phyloP scores from a whole-genome alignment of 1,284 basidiomycete species.

The Tausonia pullulans region DNA sequence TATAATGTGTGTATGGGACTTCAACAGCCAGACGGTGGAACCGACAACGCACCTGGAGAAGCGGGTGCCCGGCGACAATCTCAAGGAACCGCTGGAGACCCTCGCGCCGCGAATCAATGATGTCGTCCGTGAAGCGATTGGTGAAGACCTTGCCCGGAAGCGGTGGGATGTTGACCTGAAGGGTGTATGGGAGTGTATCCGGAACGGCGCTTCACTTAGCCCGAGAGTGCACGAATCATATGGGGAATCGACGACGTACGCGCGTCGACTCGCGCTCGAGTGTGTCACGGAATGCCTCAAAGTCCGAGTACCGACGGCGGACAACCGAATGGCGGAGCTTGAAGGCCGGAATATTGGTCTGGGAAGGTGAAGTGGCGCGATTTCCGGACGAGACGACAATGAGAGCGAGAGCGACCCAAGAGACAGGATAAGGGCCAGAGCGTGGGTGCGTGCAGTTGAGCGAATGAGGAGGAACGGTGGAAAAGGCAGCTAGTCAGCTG shows the following conservation, averaged over 20 bases:
- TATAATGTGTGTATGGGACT: not conserved
- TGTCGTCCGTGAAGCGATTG: slow-evolving; percentile 93
- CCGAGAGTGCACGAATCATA: not conserved
- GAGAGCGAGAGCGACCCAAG: not conserved
- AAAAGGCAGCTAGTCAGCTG: too few species aligned
- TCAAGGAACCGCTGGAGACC: slow-evolving; percentile 91
- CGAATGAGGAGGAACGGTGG: not conserved
- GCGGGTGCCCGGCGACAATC: slow-evolving; percentile 91
- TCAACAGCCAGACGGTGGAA: not conserved
- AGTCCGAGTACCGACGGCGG: slow-evolving; percentile 91
- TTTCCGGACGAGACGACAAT: not conserved
- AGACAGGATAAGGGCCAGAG: too few species aligned
- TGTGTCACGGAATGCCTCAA: slow-evolving; percentile 97
- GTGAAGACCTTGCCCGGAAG: slow-evolving; percentile 95
- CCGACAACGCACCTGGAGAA: slow-evolving; percentile 62
- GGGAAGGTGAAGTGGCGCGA: not conserved
- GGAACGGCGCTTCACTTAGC: not conserved
- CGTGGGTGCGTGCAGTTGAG: not conserved
- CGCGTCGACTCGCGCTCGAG: slow-evolving; percentile 92
- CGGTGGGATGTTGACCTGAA: slow-evolving; percentile 69
- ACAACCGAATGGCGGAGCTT: slow-evolving; percentile 91
- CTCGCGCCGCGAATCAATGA: slow-evolving; percentile 83
- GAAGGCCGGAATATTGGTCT: slow-evolving; percentile 99
- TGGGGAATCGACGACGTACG: slow-evolving; percentile 38
- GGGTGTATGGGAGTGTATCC: not conserved